A percentile compares a stretch with the other conserved stretches of the same genome.
Evolutionary conservation across 2,329 filamentous ascomycete genomes (phyloP).

Genomic region (Fonsecaea erecta): DNA sequence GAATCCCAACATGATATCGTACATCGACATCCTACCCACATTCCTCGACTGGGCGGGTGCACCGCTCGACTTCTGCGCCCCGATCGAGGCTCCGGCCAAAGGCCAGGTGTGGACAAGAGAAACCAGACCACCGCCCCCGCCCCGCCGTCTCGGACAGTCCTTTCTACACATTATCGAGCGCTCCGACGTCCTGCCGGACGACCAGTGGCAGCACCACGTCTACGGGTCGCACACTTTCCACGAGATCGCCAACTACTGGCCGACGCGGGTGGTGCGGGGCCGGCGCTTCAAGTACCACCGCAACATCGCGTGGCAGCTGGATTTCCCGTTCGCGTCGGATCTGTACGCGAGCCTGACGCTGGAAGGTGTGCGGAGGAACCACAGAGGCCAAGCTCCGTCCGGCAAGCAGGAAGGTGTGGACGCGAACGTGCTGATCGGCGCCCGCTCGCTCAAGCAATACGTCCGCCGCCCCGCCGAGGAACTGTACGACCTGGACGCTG

Average conservation of each 20-base stretch:
- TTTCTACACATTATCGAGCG: conserved; percentile 46
- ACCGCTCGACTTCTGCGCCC: too few species aligned
- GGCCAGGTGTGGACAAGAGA: not conserved
- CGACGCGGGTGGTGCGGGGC: conserved; percentile 54
- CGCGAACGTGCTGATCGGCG: conserved; percentile 46
- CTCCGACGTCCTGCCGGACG: conserved; percentile 21
- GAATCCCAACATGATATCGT: conserved; percentile 55
- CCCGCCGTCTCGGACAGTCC: conserved; percentile 44
- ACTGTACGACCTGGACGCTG: conserved; percentile 53
- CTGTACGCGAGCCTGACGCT: conserved; percentile 52
- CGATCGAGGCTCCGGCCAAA: too few species aligned
- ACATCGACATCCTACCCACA: conserved; percentile 54
- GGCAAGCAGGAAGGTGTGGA: not conserved
- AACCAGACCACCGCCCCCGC: conserved; percentile 22
- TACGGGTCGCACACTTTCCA: conserved; percentile 60
- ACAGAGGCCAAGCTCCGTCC: conserved; percentile 19
- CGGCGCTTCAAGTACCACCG: conserved; percentile 56
- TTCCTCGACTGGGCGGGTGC: conserved; percentile 49
- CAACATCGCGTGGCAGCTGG: conserved; percentile 56
- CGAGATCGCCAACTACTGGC: conserved; percentile 57
- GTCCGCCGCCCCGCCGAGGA: conserved; percentile 53
- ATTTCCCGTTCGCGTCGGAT: conserved; percentile 56
- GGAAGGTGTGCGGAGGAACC: conserved; percentile 52
- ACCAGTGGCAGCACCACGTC: conserved; percentile 44
- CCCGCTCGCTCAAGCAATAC: conserved; percentile 50